Conservation (phyloP, 1,139 yeast species). For the Casaregolazyma lundiana region DNA sequence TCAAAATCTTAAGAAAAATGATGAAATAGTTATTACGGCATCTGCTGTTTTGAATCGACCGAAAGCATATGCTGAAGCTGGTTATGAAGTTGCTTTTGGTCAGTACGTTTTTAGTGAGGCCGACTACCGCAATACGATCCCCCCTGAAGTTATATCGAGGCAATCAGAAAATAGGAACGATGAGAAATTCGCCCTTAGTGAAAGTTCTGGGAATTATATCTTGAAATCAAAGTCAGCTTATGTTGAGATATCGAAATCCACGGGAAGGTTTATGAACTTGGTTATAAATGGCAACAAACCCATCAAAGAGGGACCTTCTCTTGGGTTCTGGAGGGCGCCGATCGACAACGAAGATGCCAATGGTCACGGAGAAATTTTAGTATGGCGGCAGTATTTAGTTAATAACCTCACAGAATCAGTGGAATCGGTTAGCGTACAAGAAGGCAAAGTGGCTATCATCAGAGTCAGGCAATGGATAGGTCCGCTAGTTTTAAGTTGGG, state of each 20-base stretch:
- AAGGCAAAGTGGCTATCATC: slow-evolving; percentile 12
- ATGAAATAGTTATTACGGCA: slow-evolving; percentile 12
- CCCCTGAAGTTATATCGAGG: not conserved
- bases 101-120: slow-evolving; percentile 19
- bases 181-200: not conserved
- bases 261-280: slow-evolving; percentile 17
- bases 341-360: slow-evolving; percentile 27
- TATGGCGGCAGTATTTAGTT: slow-evolving; percentile 18
- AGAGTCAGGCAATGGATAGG: slow-evolving; percentile 15
- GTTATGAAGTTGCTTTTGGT: slow-evolving; percentile 31
- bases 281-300: slow-evolving; percentile 17
- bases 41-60: slow-evolving; percentile 17
- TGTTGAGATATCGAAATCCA: no score
- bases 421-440: slow-evolving; percentile 13
- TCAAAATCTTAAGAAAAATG: not conserved
- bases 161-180: slow-evolving; percentile 3
- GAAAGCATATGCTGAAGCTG: slow-evolving; percentile 24
- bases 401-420: slow-evolving; percentile 17
- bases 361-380: slow-evolving; percentile 4
- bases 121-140: not conserved
- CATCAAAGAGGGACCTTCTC: slow-evolving; percentile 17
- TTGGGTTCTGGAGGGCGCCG: slow-evolving; percentile 35
- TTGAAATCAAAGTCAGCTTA: no score
- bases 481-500: slow-evolving; percentile 25
- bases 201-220: not conserved